Conservation (phyloP, 106 monocot species). For the Dendrobium chrysotoxum region DNA sequence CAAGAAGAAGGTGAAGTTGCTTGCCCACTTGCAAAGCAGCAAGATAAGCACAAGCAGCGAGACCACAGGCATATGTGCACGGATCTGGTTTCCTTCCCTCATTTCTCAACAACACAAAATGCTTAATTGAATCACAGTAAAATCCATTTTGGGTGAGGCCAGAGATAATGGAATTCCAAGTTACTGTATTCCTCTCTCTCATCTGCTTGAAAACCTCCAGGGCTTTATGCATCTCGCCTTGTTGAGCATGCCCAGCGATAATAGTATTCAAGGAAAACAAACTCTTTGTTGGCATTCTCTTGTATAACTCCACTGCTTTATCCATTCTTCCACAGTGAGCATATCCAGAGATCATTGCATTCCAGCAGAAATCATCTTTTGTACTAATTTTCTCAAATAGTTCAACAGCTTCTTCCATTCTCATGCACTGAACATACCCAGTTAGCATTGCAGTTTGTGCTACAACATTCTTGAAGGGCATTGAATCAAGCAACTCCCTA, state of each 20-base stretch:
- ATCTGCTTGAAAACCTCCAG: conserved; percentile 23
- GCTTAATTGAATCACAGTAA: conserved; percentile 24
- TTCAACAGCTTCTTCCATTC: conserved; percentile 33
- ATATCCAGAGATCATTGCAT: conserved; percentile 61
- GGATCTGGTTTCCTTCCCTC: conserved; percentile 46
- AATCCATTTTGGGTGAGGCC: conserved; percentile 27
- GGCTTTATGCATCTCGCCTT: conserved; percentile 23
- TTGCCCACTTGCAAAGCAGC: conserved; percentile 43
- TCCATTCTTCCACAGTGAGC: conserved; percentile 31
- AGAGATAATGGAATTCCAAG: conserved; percentile 35
- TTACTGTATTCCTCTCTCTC: conserved; percentile 20
- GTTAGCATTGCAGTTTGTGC: conserved; percentile 52
- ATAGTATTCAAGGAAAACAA: conserved; percentile 35
- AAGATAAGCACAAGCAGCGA: conserved; percentile 60
- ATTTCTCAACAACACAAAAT: conserved; percentile 39
- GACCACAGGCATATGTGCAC: conserved; percentile 40
- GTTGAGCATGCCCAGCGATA: conserved; percentile 30
- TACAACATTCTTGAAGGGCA: conserved; percentile 45
- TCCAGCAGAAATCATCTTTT: conserved; percentile 48
- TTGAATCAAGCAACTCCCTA: conserved; percentile 26
- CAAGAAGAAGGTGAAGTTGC: conserved; percentile 33
- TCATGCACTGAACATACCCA: conserved; percentile 40
- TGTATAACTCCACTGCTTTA: conserved; percentile 19
- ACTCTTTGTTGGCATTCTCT: conserved; percentile 31
- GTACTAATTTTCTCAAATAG: conserved; percentile 30